Conservation (phyloP, 345 rosid species). For the Durio zibethinus region DNA sequence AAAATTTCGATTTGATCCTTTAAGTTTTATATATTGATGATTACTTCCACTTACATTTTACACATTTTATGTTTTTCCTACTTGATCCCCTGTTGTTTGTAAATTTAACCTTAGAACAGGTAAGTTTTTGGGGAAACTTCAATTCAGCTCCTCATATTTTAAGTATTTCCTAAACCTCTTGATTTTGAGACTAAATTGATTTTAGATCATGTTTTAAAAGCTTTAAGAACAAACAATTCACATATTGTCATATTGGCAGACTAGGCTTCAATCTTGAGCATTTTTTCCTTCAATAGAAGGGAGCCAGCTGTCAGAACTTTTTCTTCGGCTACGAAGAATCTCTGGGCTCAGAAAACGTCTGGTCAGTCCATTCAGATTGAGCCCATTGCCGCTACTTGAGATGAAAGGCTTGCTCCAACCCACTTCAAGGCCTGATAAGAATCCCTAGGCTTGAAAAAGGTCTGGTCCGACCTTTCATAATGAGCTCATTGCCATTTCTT, state of each 20-base stretch:
- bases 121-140: not conserved
- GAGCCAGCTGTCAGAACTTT: not conserved
- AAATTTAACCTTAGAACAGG: too few relatives aligned
- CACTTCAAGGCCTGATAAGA: too few relatives aligned
- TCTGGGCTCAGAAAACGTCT: not conserved
- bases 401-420: too few relatives aligned
- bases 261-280: not conserved
- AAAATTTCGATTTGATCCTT: not conserved
- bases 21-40: not conserved
- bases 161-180: not conserved
- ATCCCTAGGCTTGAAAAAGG: too few relatives aligned
- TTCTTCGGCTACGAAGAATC: not conserved
- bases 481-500: not conserved
- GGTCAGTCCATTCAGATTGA: too few relatives aligned
- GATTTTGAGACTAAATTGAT: too few relatives aligned
- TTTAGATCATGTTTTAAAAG: too few relatives aligned
- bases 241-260: slow-evolving; percentile 4
- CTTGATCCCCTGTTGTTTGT: not conserved
- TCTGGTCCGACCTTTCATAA: not conserved
- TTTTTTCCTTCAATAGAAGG: not conserved
- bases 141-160: not conserved
- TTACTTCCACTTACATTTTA: not conserved
- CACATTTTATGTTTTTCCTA: too few relatives aligned
- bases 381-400: too few relatives aligned
- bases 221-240: too few relatives aligned